Base-by-base conservation (phyloP, 2,329 filamentous ascomycete genomes). In the Fusarium lyarnte region DNA sequence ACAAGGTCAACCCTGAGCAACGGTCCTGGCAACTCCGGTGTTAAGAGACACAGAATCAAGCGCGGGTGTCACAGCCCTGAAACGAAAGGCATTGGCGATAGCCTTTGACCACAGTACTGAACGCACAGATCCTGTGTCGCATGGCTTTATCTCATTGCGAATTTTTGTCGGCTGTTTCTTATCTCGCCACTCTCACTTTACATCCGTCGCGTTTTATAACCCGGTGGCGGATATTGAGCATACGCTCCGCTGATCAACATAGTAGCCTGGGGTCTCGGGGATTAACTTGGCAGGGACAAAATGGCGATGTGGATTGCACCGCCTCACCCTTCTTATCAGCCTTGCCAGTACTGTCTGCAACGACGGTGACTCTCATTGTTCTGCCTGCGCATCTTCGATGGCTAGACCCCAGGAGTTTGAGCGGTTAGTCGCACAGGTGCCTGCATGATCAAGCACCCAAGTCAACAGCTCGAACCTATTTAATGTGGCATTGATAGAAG, bases 51-150 rank as follows among this genome's bases (percentile, higher is more conserved):
- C 53, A 55, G 31, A 59, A 55, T 61, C 41, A 38, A 64, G 70
- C 63, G 61, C 69, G 62, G 54, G 57, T 54, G 61, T 66, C 54
- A 72, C 64, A 61, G 67, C 58, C 63, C 63, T 77, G 75, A 77
- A 76, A 77, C 72, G 65, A 67, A 74, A 58, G 46, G 69, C 57
- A 54, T 58, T 54, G 61, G 59, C 58, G 53, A 72, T 53, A 45
- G 51, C 49, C 67, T 68, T 49, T 73, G 54, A 16, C 71, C 64
- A 52, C 60, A 76, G 58, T 66, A 57, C 45, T 39, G 54, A 42
- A 27, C 41, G 29, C 27, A 38, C 55, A 45, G 41, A 36, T 39
- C 38, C 14, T 42, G 31, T 36, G 29, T 36, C 36, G 23, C 36
- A 39, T 59, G 36, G 11, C 16, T 38, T 31, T 19, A 27, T 35